phyloP scores from a whole-genome alignment of 2,329 filamentous ascomycete genomes.

The Lachnellula occidentalis region DNA sequence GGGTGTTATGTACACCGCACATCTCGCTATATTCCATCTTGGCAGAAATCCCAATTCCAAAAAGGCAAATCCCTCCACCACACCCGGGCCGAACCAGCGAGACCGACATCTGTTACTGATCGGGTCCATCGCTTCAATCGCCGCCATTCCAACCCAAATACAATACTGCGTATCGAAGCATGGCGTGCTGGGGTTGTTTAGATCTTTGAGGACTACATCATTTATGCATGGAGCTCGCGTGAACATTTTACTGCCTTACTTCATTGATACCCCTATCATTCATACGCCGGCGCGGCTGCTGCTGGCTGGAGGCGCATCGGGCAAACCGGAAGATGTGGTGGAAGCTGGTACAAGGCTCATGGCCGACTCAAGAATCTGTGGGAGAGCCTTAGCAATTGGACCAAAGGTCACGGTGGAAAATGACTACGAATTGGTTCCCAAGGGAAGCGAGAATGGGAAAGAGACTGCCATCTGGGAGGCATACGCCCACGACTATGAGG shows the following conservation, averaged over 20 bases:
- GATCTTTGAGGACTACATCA: slow-evolving; percentile 48
- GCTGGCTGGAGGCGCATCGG: slow-evolving; percentile 51
- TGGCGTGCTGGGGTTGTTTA: slow-evolving; percentile 59
- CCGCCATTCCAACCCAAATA: slow-evolving; percentile 38
- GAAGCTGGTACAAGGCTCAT: slow-evolving; percentile 58
- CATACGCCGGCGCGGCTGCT: slow-evolving; percentile 41
- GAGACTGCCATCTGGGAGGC: slow-evolving; percentile 53
- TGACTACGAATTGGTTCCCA: slow-evolving; percentile 26
- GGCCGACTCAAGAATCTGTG: slow-evolving; percentile 51
- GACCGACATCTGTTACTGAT: slow-evolving; percentile 59
- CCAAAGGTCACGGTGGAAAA: slow-evolving; percentile 47
- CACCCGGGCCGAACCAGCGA: slow-evolving; percentile 30
- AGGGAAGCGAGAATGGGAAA: slow-evolving; percentile 17
- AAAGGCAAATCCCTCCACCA: slow-evolving; percentile 28
- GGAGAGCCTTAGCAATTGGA: slow-evolving; percentile 52
- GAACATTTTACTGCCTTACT: slow-evolving; percentile 65
- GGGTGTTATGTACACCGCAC: slow-evolving; percentile 59
- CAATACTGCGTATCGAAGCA: slow-evolving; percentile 62
- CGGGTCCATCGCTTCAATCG: slow-evolving; percentile 54
- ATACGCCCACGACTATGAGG: slow-evolving; percentile 53
- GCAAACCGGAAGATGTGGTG: slow-evolving; percentile 52
- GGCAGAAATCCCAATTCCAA: slow-evolving; percentile 42
- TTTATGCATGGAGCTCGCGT: slow-evolving; percentile 49
- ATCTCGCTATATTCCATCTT: slow-evolving; percentile 58
- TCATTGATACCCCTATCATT: slow-evolving; percentile 57